Base-by-base conservation (phyloP, 352 stramenopile genomes). In the Phytophthora megakarya region DNA sequence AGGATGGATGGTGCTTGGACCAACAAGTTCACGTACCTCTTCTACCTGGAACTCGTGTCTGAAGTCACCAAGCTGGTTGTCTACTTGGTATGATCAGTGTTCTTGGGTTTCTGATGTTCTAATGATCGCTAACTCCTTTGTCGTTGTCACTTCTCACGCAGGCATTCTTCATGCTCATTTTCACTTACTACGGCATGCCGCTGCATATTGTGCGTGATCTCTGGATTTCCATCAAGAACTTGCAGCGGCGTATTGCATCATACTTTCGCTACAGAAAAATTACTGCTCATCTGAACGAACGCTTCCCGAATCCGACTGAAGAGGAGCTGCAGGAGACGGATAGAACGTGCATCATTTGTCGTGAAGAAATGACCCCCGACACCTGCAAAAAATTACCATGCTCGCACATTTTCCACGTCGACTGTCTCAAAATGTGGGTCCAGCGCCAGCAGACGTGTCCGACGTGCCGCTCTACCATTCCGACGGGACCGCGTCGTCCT, bases 351-450 rank as follows among this genome's bases (percentile, higher is more conserved):
- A 99, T 99, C 68, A 99, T 99, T 71, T 99, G 97, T 81, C 89
- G 95, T 30, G 96, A 98, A 73, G 84, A 93, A 63, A 98, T 98
- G 95, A 87, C 69, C 6, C 58, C 88, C 5, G 84, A 82, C 4
- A 77, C 78, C 16, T 97, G 90, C 72, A 99, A 99, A 67, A 98
- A 98, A 70, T 73, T 99, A 16, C 85, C 84, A n/a, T 99, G 97
- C 73, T 90, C 89, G 32, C 97, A 99, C 71, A 97, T 98, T 47
- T 99, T 99, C 70, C 96, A 99, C 67, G 88, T 98, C 30, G 86
- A 97, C 67, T 99, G 97, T 72, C 78, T 99, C 11, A 95, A 98
- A 53, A 98, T 99, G 82, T 99, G 97, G 97, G 88, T 99, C 15
- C 95, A 99, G 62, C 96, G 98, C 54, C 97, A 99, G 66, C 97